Percentiles rank a stretch among this genome's conserved stretches.
phyloP scores from a whole-genome alignment of 768 basidiomycete genomes.

The Gloeostereum incarnatum region DNA sequence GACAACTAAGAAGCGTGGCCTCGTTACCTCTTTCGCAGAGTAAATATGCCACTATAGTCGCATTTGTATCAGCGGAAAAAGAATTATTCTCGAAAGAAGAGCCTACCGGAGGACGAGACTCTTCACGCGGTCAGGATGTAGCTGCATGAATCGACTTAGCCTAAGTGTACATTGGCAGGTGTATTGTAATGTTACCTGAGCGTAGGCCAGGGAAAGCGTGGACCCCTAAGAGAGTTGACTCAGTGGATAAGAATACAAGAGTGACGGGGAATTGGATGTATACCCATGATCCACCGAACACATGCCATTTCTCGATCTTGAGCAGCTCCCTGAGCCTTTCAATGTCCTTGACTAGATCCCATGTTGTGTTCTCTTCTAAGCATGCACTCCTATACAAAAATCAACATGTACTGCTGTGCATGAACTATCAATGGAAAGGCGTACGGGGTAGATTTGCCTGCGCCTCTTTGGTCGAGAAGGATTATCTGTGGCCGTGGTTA shows the following conservation, averaged over 20 bases:
- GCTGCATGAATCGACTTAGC: conserved; percentile 25
- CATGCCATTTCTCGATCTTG: conserved; percentile 79
- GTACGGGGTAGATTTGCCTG: conserved; percentile 81
- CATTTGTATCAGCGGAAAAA: background rate
- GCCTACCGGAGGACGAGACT: conserved; percentile 66
- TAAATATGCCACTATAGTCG: conserved; percentile 71
- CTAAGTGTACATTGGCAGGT: background rate
- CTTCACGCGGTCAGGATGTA: conserved; percentile 75
- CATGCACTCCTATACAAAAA: conserved; percentile 48
- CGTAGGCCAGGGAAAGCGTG: conserved; percentile 78
- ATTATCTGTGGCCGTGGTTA: conserved; percentile 45
- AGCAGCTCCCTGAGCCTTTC: conserved; percentile 76
- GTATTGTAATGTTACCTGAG: conserved; percentile 44
- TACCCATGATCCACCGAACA: conserved; percentile 94
- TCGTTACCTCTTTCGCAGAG: conserved; percentile 62
- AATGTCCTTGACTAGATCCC: conserved; percentile 87
- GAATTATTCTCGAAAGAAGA: background rate
- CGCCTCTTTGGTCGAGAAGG: conserved; percentile 84
- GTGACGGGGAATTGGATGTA: conserved; percentile 9
- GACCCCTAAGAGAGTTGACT: conserved; percentile 47
- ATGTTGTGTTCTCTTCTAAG: conserved; percentile 85
- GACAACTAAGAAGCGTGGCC: background rate
- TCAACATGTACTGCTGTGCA: background rate
- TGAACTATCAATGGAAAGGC: too few relatives aligned
- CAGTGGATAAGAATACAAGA: background rate